Percentiles rank a stretch among this genome's conserved stretches.
These are phyloP conservation scores for Cyberlindnera saturnus DNA, from an alignment of 805 yeast species.

Conservation along the genomic window DNA sequence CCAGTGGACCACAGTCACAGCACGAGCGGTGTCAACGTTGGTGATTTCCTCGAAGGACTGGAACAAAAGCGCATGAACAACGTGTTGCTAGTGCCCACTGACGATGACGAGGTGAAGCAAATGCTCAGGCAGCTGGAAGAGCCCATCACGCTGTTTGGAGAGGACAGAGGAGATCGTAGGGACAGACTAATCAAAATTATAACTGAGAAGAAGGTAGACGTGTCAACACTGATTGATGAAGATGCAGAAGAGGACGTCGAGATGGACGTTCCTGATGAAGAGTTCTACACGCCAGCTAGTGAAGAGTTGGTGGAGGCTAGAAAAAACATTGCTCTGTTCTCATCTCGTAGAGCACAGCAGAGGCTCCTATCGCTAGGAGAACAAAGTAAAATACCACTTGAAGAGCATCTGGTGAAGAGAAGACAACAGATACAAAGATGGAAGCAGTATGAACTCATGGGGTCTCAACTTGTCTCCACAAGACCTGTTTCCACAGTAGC, in stretches of 20 bases:
- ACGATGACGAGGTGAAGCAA: conserved; percentile 55
- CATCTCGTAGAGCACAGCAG: conserved; percentile 39
- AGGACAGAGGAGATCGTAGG: conserved; percentile 55
- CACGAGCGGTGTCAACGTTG: conserved; percentile 22
- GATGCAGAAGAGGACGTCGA: conserved; percentile 16
- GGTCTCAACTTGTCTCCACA: conserved; percentile 64
- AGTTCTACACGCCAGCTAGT: conserved; percentile 79
- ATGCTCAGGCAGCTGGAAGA: conserved; percentile 44
- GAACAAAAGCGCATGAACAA: conserved; percentile 25
- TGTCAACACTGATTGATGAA: conserved; percentile 7
- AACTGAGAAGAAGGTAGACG: conserved; percentile 25
- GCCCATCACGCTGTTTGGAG: conserved; percentile 53
- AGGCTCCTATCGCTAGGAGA: conserved; percentile 34
- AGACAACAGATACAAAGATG: conserved; percentile 34
- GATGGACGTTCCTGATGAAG: conserved; percentile 55
- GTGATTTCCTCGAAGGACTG: conserved; percentile 21
- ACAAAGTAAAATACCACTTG: conserved; percentile 29
- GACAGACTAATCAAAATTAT: conserved; percentile 48
- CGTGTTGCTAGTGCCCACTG: conserved; percentile 46
- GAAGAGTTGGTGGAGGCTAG: conserved; percentile 48
- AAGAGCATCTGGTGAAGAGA: conserved; percentile 40
- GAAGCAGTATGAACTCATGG: conserved; percentile 38
- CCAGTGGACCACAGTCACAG: conserved; percentile 21
- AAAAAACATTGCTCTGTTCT: conserved; percentile 40
- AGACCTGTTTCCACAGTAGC: conserved; percentile 63